Evolutionary conservation across 441 rosid species (phyloP).

Genomic region (Gossypium schwendimanii): DNA sequence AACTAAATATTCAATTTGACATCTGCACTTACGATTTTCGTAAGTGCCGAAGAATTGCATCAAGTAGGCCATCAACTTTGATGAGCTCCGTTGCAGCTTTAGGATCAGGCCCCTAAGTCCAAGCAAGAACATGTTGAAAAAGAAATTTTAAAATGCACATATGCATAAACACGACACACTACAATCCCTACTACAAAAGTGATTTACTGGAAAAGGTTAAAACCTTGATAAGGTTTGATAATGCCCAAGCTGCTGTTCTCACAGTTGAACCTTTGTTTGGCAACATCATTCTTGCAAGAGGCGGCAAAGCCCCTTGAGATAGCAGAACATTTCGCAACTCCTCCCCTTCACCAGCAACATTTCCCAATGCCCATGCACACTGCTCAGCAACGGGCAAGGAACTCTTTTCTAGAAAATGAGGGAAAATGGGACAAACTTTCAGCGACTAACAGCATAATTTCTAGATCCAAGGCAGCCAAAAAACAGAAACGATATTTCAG

Average conservation of each 20-base stretch:
- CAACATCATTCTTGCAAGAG: slow-evolving; percentile 94
- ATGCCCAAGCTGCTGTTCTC: slow-evolving; percentile 94
- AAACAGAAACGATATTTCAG: not conserved
- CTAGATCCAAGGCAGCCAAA: not conserved
- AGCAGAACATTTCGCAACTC: slow-evolving; percentile 79
- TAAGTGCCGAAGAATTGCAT: slow-evolving; percentile 76
- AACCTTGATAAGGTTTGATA: slow-evolving; percentile 93
- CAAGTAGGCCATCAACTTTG: slow-evolving; percentile 61
- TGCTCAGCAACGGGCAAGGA: slow-evolving; percentile 87
- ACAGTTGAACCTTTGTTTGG: slow-evolving; percentile 86
- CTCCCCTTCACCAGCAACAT: slow-evolving; percentile 96
- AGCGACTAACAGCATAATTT: not conserved
- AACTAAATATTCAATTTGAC: slow-evolving; percentile 5
- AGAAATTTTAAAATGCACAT: not conserved
- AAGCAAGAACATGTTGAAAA: slow-evolving; percentile 14
- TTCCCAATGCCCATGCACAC: slow-evolving; percentile 96
- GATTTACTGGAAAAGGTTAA: slow-evolving; percentile 16
- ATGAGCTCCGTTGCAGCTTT: slow-evolving; percentile 81
- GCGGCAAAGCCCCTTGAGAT: slow-evolving; percentile 79
- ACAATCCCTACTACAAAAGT: not conserved
- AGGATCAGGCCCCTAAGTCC: slow-evolving; percentile 78
- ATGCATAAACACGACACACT: not conserved
- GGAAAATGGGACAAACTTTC: slow-evolving; percentile 17
- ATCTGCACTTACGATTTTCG: slow-evolving; percentile 59
- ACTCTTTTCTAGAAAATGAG: slow-evolving; percentile 60